phyloP scores from a whole-genome alignment of 1,139 yeast species.

The Nematodospora anomalae region DNA sequence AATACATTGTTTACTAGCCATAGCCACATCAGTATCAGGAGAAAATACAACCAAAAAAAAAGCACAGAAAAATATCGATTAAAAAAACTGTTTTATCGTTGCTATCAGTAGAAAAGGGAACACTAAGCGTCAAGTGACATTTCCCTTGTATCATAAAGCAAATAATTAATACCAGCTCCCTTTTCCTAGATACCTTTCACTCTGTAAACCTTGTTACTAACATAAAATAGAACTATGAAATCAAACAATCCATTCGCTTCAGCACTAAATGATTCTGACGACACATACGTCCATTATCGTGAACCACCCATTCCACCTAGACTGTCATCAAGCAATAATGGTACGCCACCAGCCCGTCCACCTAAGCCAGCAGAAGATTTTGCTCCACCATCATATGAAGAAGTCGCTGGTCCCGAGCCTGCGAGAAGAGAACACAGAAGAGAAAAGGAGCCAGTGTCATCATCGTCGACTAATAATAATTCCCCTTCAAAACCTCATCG shows the following conservation, averaged over 20 bases:
- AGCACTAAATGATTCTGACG: constrained; percentile 39
- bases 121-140: not conserved
- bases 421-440: constrained; percentile 48
- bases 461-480: not conserved
- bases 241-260: constrained; percentile 61
- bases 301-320: constrained; percentile 32
- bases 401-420: constrained; percentile 55
- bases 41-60: not conserved
- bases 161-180: not conserved
- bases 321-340: not conserved
- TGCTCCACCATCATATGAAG: constrained; percentile 68
- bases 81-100: not conserved
- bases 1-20: no score
- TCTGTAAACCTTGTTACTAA: constrained; percentile 19
- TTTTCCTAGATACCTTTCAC: not conserved
- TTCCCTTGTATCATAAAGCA: no score
- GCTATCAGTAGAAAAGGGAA: not conserved
- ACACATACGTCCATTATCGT: constrained; percentile 35
- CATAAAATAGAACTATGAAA: constrained; percentile 37
- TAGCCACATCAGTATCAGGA: not conserved
- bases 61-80: constrained; percentile 1
- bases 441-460: constrained; percentile 37
- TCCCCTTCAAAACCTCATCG: constrained; percentile 6
- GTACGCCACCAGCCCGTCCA: constrained; percentile 32
- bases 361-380: constrained; percentile 22